Conservation (phyloP, 2,329 filamentous ascomycete genomes). For the Xylaria sp. region DNA sequence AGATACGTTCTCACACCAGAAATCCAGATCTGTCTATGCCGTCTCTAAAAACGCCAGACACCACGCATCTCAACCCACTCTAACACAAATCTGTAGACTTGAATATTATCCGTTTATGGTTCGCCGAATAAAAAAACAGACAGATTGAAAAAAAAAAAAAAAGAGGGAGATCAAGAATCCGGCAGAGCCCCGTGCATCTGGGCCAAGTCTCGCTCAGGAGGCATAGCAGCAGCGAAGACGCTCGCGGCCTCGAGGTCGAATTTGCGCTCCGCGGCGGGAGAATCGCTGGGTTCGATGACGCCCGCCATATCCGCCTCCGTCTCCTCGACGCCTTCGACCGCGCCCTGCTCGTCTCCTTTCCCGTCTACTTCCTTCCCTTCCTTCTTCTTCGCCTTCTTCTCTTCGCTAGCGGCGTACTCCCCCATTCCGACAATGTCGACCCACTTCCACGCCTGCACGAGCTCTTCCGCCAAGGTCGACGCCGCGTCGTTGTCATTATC, state of each 20-base stretch:
- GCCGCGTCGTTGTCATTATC: slow-evolving; percentile 12
- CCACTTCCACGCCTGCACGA: slow-evolving; percentile 57
- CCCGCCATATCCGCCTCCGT: slow-evolving; percentile 45
- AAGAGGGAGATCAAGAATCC: not conserved
- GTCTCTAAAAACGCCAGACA: not conserved
- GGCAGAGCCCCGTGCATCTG: not conserved
- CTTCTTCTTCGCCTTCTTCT: slow-evolving; percentile 22
- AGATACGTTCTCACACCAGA: not conserved
- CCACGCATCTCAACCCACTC: too few species aligned
- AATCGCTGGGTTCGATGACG: slow-evolving; percentile 43
- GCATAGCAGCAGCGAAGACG: slow-evolving; percentile 7
- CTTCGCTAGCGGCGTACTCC: not conserved
- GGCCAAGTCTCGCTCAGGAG: not conserved
- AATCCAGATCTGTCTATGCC: not conserved
- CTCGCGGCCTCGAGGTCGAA: not conserved
- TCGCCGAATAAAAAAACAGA: too few species aligned
- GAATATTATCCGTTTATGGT: too few species aligned
- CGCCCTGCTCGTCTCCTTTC: too few species aligned
- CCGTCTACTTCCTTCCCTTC: slow-evolving; percentile 30
- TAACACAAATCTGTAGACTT: too few species aligned
- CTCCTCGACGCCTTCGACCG: slow-evolving; percentile 31
- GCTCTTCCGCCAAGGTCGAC: slow-evolving; percentile 7
- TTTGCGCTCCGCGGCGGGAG: slow-evolving; percentile 4
- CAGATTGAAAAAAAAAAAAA: too few species aligned
- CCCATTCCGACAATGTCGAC: slow-evolving; percentile 60